A percentile compares a stretch with the other conserved stretches of the same genome.
Conservation (phyloP, 768 basidiomycete species). For the Kockovaella imperatae region DNA sequence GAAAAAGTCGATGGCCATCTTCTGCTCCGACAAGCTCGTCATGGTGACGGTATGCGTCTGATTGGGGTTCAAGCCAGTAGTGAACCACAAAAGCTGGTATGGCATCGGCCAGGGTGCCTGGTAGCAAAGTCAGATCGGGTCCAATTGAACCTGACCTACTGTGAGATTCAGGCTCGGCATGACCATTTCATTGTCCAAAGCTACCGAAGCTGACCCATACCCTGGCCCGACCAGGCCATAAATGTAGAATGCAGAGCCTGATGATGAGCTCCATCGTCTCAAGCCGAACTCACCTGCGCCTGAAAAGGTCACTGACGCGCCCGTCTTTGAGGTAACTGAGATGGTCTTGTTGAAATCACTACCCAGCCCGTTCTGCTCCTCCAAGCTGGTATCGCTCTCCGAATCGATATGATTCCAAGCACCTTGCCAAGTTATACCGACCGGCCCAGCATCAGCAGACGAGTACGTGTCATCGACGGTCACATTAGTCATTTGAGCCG, state of each 20-base stretch:
- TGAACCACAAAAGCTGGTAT: conserved; percentile 33
- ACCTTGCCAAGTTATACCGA: conserved; percentile 5
- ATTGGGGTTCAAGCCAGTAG: conserved; percentile 19
- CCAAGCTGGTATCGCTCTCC: background rate
- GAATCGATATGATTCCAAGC: conserved; percentile 8
- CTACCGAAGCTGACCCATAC: conserved; percentile 17
- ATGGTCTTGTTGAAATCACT: conserved; percentile 11
- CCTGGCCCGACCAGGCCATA: conserved; percentile 24
- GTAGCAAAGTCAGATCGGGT: background rate
- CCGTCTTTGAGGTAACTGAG: conserved; percentile 5
- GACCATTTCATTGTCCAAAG: conserved; percentile 12
- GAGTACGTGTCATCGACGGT: conserved; percentile 25
- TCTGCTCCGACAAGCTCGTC: conserved; percentile 22
- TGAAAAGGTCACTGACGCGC: conserved; percentile 6
- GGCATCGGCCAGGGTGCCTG: conserved; percentile 27
- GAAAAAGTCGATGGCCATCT: conserved; percentile 30
- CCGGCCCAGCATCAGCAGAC: background rate
- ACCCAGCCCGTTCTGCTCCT: background rate
- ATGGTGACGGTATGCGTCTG: conserved; percentile 14
- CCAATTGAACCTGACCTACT: conserved; percentile 5
- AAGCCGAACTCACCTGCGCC: conserved; percentile 11
- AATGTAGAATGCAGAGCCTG: conserved; percentile 20
- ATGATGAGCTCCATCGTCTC: background rate
- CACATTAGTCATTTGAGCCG: conserved; percentile 12
- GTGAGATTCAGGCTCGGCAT: conserved; percentile 15